Percentiles rank a stretch among this genome's conserved stretches.
Conservation (phyloP, 129 eudicot genomes). For the Lonicera japonica region DNA sequence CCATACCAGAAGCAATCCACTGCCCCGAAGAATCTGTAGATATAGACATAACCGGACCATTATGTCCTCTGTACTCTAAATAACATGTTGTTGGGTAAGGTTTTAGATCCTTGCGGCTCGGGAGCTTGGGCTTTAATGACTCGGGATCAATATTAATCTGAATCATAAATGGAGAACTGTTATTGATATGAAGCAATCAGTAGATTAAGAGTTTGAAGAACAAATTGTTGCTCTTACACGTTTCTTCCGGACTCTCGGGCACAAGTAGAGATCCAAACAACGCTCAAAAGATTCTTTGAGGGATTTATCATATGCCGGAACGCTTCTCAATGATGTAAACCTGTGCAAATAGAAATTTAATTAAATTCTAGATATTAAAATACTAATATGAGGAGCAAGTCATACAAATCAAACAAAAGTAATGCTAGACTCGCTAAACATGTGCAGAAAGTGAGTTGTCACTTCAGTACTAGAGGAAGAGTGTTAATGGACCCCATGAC, state of each 20-base stretch:
- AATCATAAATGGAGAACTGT: constrained; percentile 5
- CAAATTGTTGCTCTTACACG: constrained; percentile 48
- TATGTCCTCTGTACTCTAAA: constrained; percentile 91
- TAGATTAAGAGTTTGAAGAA: background rate
- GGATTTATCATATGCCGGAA: constrained; percentile 85
- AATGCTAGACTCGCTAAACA: too few species aligned
- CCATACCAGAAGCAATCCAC: constrained; percentile 92
- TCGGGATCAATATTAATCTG: constrained; percentile 95
- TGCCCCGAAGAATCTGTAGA: constrained; percentile 74
- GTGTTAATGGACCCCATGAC: too few species aligned
- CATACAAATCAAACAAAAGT: background rate
- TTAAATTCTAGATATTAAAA: background rate
- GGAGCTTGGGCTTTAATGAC: constrained; percentile 84
- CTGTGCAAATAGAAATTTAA: constrained; percentile 24
- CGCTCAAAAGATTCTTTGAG: constrained; percentile 82
- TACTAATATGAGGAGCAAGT: constrained; percentile 10
- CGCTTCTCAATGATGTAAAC: constrained; percentile 77
- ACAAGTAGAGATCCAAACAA: constrained; percentile 83
- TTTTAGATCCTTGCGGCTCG: constrained; percentile 78
- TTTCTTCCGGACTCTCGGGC: constrained; percentile 90
- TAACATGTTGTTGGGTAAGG: constrained; percentile 89
- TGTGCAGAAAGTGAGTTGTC: too few species aligned
- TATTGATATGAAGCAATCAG: background rate
- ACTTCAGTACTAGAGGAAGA: too few species aligned
- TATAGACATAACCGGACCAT: constrained; percentile 75